A percentile compares a stretch with the other conserved stretches of the same genome.
Evolutionary conservation across 306 rosid species (phyloP).

Genomic region (Cajanus cajan): DNA sequence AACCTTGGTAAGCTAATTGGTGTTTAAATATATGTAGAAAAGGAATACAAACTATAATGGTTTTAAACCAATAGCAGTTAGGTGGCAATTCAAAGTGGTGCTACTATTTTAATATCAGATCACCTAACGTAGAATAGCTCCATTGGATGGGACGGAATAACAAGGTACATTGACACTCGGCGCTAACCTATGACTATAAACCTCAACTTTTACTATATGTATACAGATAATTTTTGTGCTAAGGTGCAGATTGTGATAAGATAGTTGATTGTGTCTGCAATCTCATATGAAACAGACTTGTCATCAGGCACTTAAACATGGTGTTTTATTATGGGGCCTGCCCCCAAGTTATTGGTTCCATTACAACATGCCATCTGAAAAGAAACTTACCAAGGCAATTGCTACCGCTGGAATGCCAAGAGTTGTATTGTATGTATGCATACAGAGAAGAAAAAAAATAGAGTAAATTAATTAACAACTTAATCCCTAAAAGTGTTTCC

Average conservation of each 20-base stretch:
- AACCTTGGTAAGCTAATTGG: too few species aligned
- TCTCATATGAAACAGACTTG: not conserved
- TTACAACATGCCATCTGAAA: not conserved
- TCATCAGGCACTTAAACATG: not conserved
- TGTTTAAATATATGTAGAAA: too few species aligned
- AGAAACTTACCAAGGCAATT: not conserved
- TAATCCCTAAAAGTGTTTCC: not conserved
- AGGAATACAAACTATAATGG: not conserved
- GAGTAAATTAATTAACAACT: not conserved
- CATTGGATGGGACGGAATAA: not conserved
- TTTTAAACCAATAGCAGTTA: not conserved
- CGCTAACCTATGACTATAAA: not conserved
- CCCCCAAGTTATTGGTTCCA: not conserved
- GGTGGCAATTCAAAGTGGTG: slow-evolving; percentile 31
- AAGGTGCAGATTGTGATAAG: not conserved
- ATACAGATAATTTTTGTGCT: not conserved
- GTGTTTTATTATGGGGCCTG: not conserved
- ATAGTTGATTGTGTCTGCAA: not conserved
- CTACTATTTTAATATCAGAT: not conserved
- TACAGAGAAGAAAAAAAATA: not conserved
- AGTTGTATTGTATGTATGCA: not conserved
- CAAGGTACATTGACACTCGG: not conserved
- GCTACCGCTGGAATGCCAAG: not conserved
- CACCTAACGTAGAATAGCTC: slow-evolving; percentile 24
- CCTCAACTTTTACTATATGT: not conserved